Evolutionary conservation across 306 rosid species (phyloP).

Genomic region (Vigna hirtella): DNA sequence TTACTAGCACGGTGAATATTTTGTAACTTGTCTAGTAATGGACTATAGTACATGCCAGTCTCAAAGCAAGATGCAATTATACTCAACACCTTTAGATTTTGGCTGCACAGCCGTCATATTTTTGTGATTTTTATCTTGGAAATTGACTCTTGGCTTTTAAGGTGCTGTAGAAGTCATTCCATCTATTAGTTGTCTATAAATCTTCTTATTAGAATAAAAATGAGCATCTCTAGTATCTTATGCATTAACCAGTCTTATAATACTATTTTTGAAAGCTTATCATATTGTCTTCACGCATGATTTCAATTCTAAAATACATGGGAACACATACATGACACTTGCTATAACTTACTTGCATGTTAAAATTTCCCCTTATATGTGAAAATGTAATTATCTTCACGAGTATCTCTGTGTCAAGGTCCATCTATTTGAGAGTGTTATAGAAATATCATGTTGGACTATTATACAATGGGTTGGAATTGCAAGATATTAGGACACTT

Average conservation of each 20-base stretch:
- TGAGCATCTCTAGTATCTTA: background rate
- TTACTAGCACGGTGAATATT: conserved; percentile 9
- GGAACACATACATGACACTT: background rate
- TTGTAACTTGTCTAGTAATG: background rate
- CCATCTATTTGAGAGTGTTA: background rate
- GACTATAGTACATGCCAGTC: background rate
- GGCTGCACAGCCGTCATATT: background rate
- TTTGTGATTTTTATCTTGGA: background rate
- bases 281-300: background rate
- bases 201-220: conserved; percentile 8
- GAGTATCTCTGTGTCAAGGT: background rate
- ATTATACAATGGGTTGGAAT: background rate
- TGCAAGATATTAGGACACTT: background rate
- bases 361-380: conserved; percentile 13
- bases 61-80: conserved; percentile 6
- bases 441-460: background rate
- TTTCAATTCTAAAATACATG: background rate
- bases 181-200: background rate
- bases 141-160: background rate
- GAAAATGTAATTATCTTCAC: background rate
- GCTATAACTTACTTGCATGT: background rate
- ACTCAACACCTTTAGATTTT: background rate
- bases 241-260: conserved; percentile 5
- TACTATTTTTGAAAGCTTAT: background rate
- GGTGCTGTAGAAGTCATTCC: background rate